Conservation (phyloP, 192 early-diverging fungal species). For the Coemansia sp. region DNA sequence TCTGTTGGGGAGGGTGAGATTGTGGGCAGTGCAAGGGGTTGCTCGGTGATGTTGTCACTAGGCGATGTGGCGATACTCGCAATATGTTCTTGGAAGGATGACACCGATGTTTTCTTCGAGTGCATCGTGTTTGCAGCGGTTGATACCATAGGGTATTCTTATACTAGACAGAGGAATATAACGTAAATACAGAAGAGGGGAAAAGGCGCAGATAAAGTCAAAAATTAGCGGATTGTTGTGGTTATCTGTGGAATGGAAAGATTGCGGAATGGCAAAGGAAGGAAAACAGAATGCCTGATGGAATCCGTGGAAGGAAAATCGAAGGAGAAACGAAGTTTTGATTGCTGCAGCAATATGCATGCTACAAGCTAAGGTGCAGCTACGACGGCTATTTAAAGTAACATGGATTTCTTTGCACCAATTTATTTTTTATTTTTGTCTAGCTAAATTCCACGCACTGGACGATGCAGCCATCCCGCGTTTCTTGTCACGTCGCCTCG, state of each 20-base stretch:
- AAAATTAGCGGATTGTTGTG: neutral
- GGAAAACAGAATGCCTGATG: neutral
- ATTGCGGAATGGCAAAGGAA: neutral
- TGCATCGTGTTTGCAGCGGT: neutral
- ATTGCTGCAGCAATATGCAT: neutral
- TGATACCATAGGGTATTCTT: neutral
- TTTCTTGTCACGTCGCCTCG: too few relatives aligned
- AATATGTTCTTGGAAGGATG: neutral
- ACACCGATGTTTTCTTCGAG: neutral
- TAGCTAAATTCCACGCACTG: too few relatives aligned
- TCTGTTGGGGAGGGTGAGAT: slow-evolving; percentile 6
- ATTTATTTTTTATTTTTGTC: neutral
- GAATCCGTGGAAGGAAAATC: neutral
- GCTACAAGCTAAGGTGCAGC: neutral
- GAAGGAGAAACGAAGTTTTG: slow-evolving; percentile 1
- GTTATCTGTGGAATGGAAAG: slow-evolving; percentile 2
- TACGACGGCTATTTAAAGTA: neutral
- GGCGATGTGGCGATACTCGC: neutral
- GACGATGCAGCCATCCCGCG: too few relatives aligned
- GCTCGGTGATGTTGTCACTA: neutral
- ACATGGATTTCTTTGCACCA: neutral
- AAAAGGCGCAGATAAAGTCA: neutral
- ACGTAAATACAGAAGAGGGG: neutral
- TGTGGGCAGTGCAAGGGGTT: neutral
- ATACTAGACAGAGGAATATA: neutral